These are phyloP conservation scores for Chaetomium olivaceum DNA, from an alignment of 2,329 filamentous ascomycete species.

Conservation along the genomic window DNA sequence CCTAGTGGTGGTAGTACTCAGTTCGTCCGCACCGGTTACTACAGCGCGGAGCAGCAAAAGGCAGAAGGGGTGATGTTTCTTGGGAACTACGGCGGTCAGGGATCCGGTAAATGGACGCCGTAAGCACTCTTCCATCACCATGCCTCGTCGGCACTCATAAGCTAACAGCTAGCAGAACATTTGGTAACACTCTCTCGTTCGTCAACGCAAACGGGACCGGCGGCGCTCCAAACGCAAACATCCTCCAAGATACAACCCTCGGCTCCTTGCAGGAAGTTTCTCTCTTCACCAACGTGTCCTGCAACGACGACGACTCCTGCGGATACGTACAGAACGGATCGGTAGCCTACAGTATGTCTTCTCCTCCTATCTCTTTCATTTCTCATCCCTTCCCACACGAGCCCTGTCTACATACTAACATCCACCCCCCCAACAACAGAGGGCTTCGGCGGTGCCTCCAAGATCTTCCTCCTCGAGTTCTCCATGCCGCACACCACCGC, in stretches of 20 bases:
- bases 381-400: no score
- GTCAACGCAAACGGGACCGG: conserved; percentile 45
- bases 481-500: conserved; percentile 57
- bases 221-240: conserved; percentile 42
- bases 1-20: conserved; percentile 27
- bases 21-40: conserved; percentile 49
- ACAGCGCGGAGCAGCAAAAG: conserved; percentile 43
- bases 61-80: conserved; percentile 51
- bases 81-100: conserved; percentile 49
- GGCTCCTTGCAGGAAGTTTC: conserved; percentile 49
- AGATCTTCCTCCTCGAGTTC: conserved; percentile 14
- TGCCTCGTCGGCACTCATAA: background rate
- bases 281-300: conserved; percentile 49
- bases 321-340: conserved; percentile 47
- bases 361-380: background rate
- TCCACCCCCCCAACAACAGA: conserved; percentile 31
- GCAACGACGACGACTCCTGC: conserved; percentile 42
- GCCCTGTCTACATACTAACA: background rate
- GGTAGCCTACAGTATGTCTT: conserved; percentile 43
- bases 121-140: conserved; percentile 3
- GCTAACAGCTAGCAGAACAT: conserved; percentile 38
- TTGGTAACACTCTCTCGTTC: conserved; percentile 50
- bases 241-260: conserved; percentile 44
- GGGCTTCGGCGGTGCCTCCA: background rate
- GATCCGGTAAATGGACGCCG: conserved; percentile 39